Evolutionary conservation across 345 rosid genomes (phyloP).

Genomic region (Eucalyptus sp.): DNA sequence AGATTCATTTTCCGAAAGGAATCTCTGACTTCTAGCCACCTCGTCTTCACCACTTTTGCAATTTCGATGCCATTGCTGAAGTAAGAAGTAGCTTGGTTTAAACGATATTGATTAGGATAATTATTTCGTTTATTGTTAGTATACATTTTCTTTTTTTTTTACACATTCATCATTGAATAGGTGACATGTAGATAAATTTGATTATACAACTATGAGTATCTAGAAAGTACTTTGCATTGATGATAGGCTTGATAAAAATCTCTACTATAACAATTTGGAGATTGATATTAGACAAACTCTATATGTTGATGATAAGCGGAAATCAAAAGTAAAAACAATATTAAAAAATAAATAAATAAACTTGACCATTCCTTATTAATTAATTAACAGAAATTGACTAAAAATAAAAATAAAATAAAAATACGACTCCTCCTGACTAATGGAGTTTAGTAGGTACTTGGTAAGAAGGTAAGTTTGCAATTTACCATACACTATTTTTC

Average conservation of each 20-base stretch:
- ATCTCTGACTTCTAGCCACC: not conserved
- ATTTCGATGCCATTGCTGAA: not conserved
- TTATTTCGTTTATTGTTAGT: not conserved
- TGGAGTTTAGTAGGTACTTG: not conserved
- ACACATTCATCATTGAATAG: accelerated
- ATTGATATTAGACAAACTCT: not conserved
- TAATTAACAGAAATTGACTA: not conserved
- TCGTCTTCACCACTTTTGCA: not conserved
- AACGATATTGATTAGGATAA: not conserved
- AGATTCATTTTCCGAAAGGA: not conserved
- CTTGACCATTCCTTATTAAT: not conserved
- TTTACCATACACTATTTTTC: not conserved
- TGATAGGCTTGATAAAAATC: not conserved
- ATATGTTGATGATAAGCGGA: not conserved
- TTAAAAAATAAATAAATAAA: not conserved
- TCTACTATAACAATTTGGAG: accelerated
- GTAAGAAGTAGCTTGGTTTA: not conserved
- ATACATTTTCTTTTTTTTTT: no score
- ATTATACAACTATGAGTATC: accelerated
- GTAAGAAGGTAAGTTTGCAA: not conserved
- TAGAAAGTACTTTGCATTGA: not conserved
- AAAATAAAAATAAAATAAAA: not conserved
- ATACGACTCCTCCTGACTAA: not conserved
- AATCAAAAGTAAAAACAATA: not conserved
- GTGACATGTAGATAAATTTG: not conserved